Percentiles rank a stretch among this genome's conserved stretches.
phyloP scores from a whole-genome alignment of 2,329 filamentous ascomycete genomes.

The Zasmidium angulare region DNA sequence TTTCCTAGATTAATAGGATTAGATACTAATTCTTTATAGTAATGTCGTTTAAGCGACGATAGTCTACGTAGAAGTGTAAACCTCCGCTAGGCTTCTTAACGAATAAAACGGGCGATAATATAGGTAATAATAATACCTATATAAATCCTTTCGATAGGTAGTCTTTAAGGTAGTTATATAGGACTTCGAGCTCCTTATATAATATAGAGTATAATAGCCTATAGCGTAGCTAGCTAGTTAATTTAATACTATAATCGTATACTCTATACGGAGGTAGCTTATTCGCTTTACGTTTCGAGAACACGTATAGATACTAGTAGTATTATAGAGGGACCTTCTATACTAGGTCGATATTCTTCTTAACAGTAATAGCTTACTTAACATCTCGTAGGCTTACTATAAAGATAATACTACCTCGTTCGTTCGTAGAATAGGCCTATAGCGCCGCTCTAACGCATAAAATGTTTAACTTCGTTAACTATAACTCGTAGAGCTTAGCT shows the following conservation, averaged over 20 bases:
- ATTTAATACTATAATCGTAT: not conserved
- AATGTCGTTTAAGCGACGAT: too few species aligned
- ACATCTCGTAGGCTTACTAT: not conserved
- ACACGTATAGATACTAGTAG: not conserved
- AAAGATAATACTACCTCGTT: not conserved
- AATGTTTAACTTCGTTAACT: not conserved
- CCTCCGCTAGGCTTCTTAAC: not conserved
- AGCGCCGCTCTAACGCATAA: not conserved
- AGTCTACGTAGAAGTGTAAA: too few species aligned
- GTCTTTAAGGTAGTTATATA: not conserved
- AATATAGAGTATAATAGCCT: not conserved
- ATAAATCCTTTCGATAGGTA: too few species aligned
- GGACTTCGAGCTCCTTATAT: not conserved
- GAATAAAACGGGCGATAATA: not conserved
- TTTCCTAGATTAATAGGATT: too few species aligned
- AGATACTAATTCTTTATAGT: too few species aligned
- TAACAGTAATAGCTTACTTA: not conserved
- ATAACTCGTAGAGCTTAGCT: not conserved
- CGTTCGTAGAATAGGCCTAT: not conserved
- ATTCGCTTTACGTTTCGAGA: not conserved
- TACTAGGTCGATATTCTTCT: not conserved
- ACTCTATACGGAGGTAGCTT: not conserved
- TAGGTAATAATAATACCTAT: not conserved
- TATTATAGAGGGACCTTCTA: not conserved
- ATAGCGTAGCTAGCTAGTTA: not conserved